Conservation (phyloP, 345 rosid genomes). For the Microthlaspi erraticum region DNA sequence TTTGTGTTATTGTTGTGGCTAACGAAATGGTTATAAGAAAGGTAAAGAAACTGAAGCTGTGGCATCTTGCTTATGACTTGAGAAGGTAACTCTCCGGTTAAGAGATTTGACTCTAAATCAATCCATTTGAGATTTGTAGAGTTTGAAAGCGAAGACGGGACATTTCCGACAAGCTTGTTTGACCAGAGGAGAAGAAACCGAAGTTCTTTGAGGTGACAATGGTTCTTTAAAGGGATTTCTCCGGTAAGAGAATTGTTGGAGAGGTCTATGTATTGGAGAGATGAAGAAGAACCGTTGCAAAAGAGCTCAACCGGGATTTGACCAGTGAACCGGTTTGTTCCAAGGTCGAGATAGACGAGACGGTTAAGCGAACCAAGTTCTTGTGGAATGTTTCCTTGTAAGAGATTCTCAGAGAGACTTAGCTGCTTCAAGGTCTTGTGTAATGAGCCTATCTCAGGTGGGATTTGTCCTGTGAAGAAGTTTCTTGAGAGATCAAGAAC, state of each 20-base stretch:
- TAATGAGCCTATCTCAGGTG: conserved; percentile 65
- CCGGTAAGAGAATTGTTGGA: conserved; percentile 82
- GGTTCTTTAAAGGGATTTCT: conserved; percentile 56
- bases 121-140: conserved; percentile 80
- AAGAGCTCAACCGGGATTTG: conserved; percentile 62
- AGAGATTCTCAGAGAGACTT: conserved; percentile 69
- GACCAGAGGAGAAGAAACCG: conserved; percentile 86
- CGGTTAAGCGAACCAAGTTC: conserved; percentile 57
- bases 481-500: conserved; percentile 81
- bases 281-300: conserved; percentile 62
- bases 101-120: conserved; percentile 72
- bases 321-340: conserved; percentile 61
- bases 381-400: conserved; percentile 66
- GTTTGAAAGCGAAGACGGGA: conserved; percentile 69
- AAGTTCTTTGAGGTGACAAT: conserved; percentile 58
- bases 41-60: conserved; percentile 70
- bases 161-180: conserved; percentile 57
- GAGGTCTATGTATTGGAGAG: conserved; percentile 69
- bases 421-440: conserved; percentile 55
- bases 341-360: conserved; percentile 66
- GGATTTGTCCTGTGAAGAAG: conserved; percentile 67
- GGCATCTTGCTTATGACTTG: conserved; percentile 62
- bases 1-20: conserved; percentile 78
- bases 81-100: conserved; percentile 78
- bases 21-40: conserved; percentile 74